A percentile compares a stretch with the other conserved stretches of the same genome.
Conservation (phyloP, 2,329 filamentous ascomycete species). For the Clonostachys byssicola region DNA sequence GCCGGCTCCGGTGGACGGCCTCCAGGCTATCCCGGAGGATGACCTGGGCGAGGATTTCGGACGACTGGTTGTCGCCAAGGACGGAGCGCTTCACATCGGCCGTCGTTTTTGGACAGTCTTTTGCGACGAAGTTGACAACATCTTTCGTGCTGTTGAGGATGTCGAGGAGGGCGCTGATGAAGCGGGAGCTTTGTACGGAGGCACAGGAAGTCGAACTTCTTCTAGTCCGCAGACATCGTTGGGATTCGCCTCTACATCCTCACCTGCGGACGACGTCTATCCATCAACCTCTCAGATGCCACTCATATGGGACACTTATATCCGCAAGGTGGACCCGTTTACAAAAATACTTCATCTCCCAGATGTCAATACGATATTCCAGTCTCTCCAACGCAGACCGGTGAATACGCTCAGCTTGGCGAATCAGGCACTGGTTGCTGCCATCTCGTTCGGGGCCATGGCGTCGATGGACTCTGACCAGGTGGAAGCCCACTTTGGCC, state of each 20-base stretch:
- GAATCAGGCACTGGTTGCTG: conserved; percentile 15
- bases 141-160: conserved; percentile 20
- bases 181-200: neutral
- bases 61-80: conserved; percentile 14
- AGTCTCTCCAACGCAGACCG: conserved; percentile 7
- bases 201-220: neutral
- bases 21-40: neutral
- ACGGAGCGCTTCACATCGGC: conserved; percentile 16
- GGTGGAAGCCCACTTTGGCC: conserved; percentile 8
- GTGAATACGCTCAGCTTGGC: conserved; percentile 8
- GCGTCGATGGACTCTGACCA: conserved; percentile 13
- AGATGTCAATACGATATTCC: conserved; percentile 9
- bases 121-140: conserved; percentile 21
- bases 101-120: conserved; percentile 24
- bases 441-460: conserved; percentile 17
- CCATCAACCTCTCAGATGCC: conserved; percentile 18
- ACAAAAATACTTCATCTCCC: conserved; percentile 19
- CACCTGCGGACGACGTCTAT: conserved; percentile 8
- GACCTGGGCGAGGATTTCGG: conserved; percentile 22
- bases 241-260: conserved; percentile 12
- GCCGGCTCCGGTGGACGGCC: neutral
- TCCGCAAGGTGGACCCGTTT: conserved; percentile 21
- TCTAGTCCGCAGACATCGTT: conserved; percentile 1
- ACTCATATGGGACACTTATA: conserved; percentile 20
- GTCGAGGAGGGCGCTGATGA: conserved; percentile 6